These are phyloP conservation scores for Xylaria sp. DNA, from an alignment of 2,329 filamentous ascomycete species.

Conservation along the genomic window DNA sequence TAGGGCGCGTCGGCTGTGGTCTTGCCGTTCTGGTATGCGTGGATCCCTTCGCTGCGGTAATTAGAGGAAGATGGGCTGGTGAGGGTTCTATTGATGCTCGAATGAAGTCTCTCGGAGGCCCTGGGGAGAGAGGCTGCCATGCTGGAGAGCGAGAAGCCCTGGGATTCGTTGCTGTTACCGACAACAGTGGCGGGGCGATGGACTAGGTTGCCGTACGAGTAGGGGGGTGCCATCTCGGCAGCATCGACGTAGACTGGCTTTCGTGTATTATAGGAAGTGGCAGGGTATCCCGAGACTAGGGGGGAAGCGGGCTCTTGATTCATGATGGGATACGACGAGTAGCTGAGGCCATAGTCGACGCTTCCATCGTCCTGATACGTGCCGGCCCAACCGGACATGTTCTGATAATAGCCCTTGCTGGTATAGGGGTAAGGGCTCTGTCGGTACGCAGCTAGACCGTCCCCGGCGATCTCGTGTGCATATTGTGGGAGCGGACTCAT, in stretches of 20 bases:
- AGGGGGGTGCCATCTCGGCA: conserved; percentile 45
- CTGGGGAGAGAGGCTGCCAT: conserved; percentile 55
- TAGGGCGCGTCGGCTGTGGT: conserved; percentile 46
- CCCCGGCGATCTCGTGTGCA: conserved; percentile 48
- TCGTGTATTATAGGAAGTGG: conserved; percentile 18
- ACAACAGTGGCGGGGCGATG: conserved; percentile 49
- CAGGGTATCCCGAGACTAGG: conserved; percentile 48
- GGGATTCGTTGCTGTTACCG: conserved; percentile 44
- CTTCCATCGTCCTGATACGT: conserved; percentile 50
- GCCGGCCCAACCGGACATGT: conserved; percentile 49
- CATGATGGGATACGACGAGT: conserved; percentile 50
- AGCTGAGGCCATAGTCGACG: conserved; percentile 51
- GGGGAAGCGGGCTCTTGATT: conserved; percentile 47
- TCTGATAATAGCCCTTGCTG: conserved; percentile 50
- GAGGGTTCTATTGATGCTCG: conserved; percentile 49
- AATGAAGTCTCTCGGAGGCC: conserved; percentile 48
- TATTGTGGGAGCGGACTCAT: conserved; percentile 49
- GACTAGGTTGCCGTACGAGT: conserved; percentile 51
- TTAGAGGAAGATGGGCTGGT: conserved; percentile 46
- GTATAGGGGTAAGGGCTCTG: conserved; percentile 48
- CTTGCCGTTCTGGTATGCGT: conserved; percentile 11
- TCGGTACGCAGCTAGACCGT: conserved; percentile 50
- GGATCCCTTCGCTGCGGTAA: conserved; percentile 46
- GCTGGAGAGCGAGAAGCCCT: conserved; percentile 54
- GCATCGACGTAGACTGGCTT: conserved; percentile 52